Percentiles rank a stretch among this genome's conserved stretches.
These are phyloP conservation scores for Penicillium taxi DNA, from an alignment of 495 filamentous ascomycete species.

Conservation along the genomic window DNA sequence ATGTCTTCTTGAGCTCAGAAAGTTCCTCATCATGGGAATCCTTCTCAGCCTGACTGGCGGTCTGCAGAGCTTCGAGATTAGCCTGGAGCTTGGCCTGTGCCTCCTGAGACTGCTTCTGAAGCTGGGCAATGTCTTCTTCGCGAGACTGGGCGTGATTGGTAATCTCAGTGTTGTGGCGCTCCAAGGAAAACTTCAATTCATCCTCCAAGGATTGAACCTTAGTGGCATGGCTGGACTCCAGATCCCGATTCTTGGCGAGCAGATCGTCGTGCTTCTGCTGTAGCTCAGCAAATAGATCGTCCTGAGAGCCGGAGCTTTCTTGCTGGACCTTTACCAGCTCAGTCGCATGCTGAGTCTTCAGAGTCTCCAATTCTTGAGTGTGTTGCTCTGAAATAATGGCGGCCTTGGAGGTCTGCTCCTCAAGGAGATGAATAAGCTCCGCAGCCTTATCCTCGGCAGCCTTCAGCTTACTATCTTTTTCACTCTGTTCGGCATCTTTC, in stretches of 20 bases:
- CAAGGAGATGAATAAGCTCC: conserved; percentile 26
- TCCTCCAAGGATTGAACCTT: conserved; percentile 28
- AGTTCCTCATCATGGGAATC: conserved; percentile 22
- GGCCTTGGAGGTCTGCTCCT: conserved; percentile 25
- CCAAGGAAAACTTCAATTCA: conserved; percentile 24
- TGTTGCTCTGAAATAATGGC: conserved; percentile 25
- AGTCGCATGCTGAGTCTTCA: conserved; percentile 23
- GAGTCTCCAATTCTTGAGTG: conserved; percentile 22
- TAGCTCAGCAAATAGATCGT: conserved; percentile 27
- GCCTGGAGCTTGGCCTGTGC: conserved; percentile 25
- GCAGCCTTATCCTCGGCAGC: conserved; percentile 29
- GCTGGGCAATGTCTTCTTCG: conserved; percentile 13
- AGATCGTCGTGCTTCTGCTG: conserved; percentile 37
- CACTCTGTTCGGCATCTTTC: conserved; percentile 31
- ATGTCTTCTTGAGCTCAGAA: conserved; percentile 28
- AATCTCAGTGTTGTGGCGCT: conserved; percentile 26
- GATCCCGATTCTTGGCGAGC: conserved; percentile 22
- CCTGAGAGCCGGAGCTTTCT: conserved; percentile 25
- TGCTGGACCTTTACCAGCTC: conserved; percentile 25
- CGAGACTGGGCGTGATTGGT: conserved; percentile 26
- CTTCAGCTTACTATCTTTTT: conserved; percentile 27
- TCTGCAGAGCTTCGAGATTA: conserved; percentile 25
- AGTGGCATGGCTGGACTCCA: conserved; percentile 29
- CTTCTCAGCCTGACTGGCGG: conserved; percentile 21
- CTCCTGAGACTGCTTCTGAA: conserved; percentile 23